A percentile compares a stretch with the other conserved stretches of the same genome.
Evolutionary conservation across 768 basidiomycete species (phyloP).

Genomic region (Phaeotremella fagi): DNA sequence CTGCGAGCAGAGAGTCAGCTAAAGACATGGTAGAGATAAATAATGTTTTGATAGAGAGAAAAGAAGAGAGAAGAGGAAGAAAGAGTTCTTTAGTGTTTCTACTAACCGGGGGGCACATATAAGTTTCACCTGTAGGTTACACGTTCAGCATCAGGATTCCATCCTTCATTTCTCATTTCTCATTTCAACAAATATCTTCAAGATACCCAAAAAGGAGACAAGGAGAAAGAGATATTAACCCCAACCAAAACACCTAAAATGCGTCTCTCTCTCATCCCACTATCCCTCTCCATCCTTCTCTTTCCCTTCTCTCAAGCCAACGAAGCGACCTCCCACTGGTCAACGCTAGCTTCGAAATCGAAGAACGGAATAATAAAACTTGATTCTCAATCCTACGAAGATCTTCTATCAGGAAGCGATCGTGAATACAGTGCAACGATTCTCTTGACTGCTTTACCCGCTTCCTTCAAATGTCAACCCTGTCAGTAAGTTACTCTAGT

Average conservation of each 20-base stretch:
- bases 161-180: too few relatives aligned
- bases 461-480: conserved; percentile 76
- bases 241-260: neutral
- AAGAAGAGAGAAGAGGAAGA: neutral
- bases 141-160: too few relatives aligned
- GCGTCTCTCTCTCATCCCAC: conserved; percentile 3
- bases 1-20: conserved; percentile 87
- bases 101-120: too few relatives aligned
- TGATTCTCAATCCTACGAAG: conserved; percentile 67
- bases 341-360: conserved; percentile 59
- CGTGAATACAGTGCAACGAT: conserved; percentile 85
- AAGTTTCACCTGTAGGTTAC: too few relatives aligned
- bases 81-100: neutral
- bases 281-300: conserved; percentile 8
- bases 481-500: conserved; percentile 67
- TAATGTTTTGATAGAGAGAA: too few relatives aligned
- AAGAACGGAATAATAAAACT: conserved; percentile 78
- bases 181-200: too few relatives aligned
- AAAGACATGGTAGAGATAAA: conserved; percentile 55
- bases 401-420: conserved; percentile 59
- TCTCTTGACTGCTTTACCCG: conserved; percentile 80
- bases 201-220: neutral
- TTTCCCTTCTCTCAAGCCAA: conserved; percentile 20
- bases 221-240: too few relatives aligned
- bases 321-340: conserved; percentile 55